Evolutionary conservation across 1,284 basidiomycete species (phyloP).

Genomic region (Spongiforma sp.): DNA sequence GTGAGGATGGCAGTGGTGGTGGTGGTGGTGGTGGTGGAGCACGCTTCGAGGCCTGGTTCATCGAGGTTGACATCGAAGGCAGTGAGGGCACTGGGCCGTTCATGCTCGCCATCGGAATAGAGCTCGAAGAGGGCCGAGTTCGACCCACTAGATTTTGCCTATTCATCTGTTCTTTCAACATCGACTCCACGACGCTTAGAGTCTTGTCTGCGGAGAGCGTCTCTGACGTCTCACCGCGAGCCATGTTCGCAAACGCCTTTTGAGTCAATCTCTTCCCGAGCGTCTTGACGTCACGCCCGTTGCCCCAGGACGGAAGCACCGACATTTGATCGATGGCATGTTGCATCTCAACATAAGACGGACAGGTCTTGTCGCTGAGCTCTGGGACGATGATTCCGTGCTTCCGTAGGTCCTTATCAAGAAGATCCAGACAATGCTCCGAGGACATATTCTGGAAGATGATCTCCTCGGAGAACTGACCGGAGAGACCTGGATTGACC

Average conservation of each 20-base stretch:
- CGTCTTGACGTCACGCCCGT: constrained; percentile 64
- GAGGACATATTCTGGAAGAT: constrained; percentile 57
- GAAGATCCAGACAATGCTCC: constrained; percentile 53
- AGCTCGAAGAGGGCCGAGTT: not conserved
- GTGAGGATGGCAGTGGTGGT: constrained; percentile 1
- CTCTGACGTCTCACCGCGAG: constrained; percentile 17
- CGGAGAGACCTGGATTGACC: constrained; percentile 65
- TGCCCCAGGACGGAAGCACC: constrained; percentile 60
- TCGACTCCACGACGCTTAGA: constrained; percentile 19
- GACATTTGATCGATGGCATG: constrained; percentile 47
- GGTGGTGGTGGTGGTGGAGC: constrained; percentile 16
- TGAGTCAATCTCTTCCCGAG: constrained; percentile 53
- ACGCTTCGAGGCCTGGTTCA: constrained; percentile 23
- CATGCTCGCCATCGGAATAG: constrained; percentile 30
- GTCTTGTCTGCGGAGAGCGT: constrained; percentile 26
- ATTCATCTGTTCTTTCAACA: constrained; percentile 29
- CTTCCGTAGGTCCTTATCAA: constrained; percentile 52
- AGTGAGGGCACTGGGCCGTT: constrained; percentile 19
- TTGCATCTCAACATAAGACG: constrained; percentile 41
- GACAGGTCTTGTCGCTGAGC: constrained; percentile 42
- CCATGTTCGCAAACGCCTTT: constrained; percentile 34
- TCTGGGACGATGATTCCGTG: constrained; percentile 43
- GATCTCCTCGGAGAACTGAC: constrained; percentile 68
- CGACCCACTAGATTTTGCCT: constrained; percentile 16
- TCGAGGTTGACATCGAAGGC: constrained; percentile 32